Percentiles rank a stretch among this genome's conserved stretches.
Conservation (phyloP, 2,329 filamentous ascomycete species). For the Cladosporium sp. region DNA sequence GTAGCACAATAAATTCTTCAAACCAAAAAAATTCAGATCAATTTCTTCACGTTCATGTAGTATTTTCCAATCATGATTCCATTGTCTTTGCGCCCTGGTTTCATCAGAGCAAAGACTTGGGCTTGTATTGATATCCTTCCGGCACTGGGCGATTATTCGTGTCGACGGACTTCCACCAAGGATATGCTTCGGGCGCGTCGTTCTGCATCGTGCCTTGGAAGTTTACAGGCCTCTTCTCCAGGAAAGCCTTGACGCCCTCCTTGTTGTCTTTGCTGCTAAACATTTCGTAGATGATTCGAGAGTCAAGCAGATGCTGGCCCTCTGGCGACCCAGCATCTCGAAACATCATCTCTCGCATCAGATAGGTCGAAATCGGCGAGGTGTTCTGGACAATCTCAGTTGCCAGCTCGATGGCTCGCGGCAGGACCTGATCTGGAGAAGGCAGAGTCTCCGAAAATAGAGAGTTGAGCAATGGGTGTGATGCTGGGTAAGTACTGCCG, state of each 20-base stretch:
- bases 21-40: neutral
- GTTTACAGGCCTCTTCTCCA: constrained; percentile 61
- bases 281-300: constrained; percentile 57
- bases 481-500: constrained; percentile 53
- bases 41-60: neutral
- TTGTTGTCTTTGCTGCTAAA: constrained; percentile 58
- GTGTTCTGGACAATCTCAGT: constrained; percentile 63
- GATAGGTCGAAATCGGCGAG: constrained; percentile 56
- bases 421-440: constrained; percentile 55
- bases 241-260: constrained; percentile 64
- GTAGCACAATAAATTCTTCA: constrained; percentile 9
- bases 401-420: constrained; percentile 61
- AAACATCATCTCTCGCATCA: constrained; percentile 71
- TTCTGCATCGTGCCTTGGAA: constrained; percentile 59
- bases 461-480: constrained; percentile 46
- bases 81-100: too few species aligned
- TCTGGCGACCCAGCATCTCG: constrained; percentile 56
- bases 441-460: constrained; percentile 64
- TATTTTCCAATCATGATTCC: neutral
- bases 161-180: constrained; percentile 62
- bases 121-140: constrained; percentile 1
- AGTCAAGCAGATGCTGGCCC: constrained; percentile 66
- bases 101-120: constrained; percentile 2
- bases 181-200: constrained; percentile 56
- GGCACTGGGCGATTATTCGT: constrained; percentile 11